Base-by-base conservation (phyloP, 345 rosid genomes). In the Boechera retrofracta region DNA sequence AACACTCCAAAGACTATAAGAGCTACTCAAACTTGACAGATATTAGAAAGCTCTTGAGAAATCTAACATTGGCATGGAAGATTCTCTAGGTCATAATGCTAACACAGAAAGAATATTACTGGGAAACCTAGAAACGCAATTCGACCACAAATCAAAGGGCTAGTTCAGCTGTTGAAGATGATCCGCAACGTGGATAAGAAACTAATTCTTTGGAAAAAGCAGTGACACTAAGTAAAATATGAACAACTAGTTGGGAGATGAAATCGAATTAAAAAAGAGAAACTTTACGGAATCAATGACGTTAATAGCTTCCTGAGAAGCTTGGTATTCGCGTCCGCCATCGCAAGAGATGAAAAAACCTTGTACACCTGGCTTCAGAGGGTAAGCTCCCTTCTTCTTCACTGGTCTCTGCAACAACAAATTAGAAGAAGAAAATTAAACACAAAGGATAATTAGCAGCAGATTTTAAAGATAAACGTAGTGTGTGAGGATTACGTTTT, bases 341-440 rank as follows among this genome's bases (percentile, higher is more conserved):
- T 91, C 98, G 57, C 98, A 94, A 24, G 96, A 87, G 71, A 94
- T 87, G 78, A 94, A 88, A 84, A 92, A 94, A 41, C 97, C 98
- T 78, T 87, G 87, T 1, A 94, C 88, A 7, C 98, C 98, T 2
- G 97, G 92, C 69, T 78, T 89, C 36, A 92, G 69, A 26, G 97
- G 98, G 77, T 91, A 94, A 7, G 93, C 68, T 0, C 95, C 97
- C 83, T 87, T 91, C 90, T 89, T 92, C 86, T 83, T 92, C 74
- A 84, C 97, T 29, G 97, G 84, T 73, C 76, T 92, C 97, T 93
- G 85, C 77, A 24, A 77, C 3, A 71, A 49, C 57, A 35, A 45
- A 53, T 36, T 15, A 48, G 5, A 26, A 39, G 18, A 39, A 6
- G 16, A 59, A 10, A 68, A 7, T 31, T 18, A 1, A 31, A 38